Evolutionary conservation across 2,329 filamentous ascomycete species (phyloP), one percentile per base, ranked within the genome.

Genomic region (Colletotrichum tropicicola): DNA sequence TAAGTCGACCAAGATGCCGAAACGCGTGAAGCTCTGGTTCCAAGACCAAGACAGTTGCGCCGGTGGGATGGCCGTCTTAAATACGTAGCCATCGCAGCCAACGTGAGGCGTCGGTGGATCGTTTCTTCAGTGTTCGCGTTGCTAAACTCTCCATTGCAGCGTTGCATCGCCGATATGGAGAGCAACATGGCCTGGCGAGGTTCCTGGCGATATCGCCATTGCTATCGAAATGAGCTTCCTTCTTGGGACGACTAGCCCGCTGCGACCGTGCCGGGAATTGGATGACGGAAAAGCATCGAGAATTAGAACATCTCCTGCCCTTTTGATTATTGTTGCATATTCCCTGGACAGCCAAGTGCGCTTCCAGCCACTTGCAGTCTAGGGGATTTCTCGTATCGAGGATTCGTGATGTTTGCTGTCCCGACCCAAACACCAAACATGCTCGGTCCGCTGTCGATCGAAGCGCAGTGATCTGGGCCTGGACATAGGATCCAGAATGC

Each of bases 121-220:
- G 13, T 15, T 25, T 19, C 28, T 37, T 28, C 9, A 17, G 10
- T 2, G 4, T 7, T 21, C n/a, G 25, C 27, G 13, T 10, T 12
- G 28, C 5, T 25, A n/a, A 17, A 21, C 17, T 10, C 12, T 32
- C 2, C 45, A 44, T 4, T 51, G 44, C 44, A 62, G 59, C 47
- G 59, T 63, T 47, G 19, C 59, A 63, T 63, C 44, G 54, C 59
- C 37, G 53, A 58, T 63, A 63, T 54, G 54, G 59, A 13, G n/a
- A n/a, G 37, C 37, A 43, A 9, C 44, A 51, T 41, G 25, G 23
- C 15, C 45, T 17, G 6, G 12, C 15, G 25, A 45, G 15, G 37
- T 57, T 45, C 41, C 32, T 47, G 45, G 59, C 19, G 59, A 63
- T 63, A 59, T 59, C 59, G 59, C 54, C 59, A 63, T 53, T 4